A percentile compares a stretch with the other conserved stretches of the same genome.
Evolutionary conservation across 371 early-diverging fungal species (phyloP).

Genomic region (Spiromyces aspiralis): DNA sequence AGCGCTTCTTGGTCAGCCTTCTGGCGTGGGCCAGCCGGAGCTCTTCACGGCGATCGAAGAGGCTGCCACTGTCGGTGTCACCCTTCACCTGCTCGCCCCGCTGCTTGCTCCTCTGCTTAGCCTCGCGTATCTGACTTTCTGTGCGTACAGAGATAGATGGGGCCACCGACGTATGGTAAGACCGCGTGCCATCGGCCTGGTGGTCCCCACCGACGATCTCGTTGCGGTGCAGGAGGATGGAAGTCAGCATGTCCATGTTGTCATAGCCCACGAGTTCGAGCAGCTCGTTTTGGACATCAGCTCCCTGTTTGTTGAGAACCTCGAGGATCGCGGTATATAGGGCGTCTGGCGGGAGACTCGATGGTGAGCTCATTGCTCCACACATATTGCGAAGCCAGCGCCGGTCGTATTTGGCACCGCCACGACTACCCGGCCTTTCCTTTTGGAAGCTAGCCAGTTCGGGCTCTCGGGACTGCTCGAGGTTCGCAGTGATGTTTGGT

Average conservation of each 20-base stretch:
- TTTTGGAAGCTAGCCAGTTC: conserved; percentile 3
- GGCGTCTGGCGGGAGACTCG: conserved; percentile 4
- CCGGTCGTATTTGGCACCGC: not conserved
- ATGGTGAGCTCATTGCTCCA: conserved; percentile 6
- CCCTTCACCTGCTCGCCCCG: not conserved
- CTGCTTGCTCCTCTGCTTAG: conserved; percentile 8
- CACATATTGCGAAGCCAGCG: not conserved
- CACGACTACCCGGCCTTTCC: not conserved
- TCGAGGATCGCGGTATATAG: conserved; percentile 1
- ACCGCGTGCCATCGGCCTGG: not conserved
- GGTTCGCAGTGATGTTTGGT: not conserved
- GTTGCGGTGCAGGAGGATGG: conserved; percentile 12
- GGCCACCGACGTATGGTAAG: conserved; percentile 1
- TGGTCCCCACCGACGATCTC: conserved; percentile 6
- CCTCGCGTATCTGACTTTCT: conserved; percentile 10
- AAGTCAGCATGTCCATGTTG: conserved; percentile 45
- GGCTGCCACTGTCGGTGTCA: not conserved
- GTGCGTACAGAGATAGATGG: conserved; percentile 11
- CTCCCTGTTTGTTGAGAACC: conserved; percentile 8
- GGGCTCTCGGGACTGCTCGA: not conserved
- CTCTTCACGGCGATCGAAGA: not conserved
- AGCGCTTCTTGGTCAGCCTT: conserved; percentile 8
- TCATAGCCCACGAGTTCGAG: conserved; percentile 65
- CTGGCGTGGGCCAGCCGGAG: not conserved
- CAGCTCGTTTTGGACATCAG: conserved; percentile 38